Base-by-base conservation (phyloP, 108 stramenopile species). In the Asterionellopsis glacialis region DNA sequence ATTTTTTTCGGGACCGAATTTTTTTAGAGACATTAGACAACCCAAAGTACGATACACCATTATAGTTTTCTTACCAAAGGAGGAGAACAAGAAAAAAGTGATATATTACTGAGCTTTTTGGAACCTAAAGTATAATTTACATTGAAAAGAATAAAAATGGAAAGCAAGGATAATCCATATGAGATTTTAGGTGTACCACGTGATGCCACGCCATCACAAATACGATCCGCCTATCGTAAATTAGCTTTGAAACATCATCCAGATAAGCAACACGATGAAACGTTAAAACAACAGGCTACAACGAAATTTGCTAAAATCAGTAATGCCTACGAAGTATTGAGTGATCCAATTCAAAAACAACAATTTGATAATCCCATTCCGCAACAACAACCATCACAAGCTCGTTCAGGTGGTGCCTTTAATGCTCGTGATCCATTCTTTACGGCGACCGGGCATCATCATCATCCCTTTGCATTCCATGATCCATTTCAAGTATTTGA, bases 311-410 rank as follows among this genome's bases (percentile, higher is more conserved):
- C 86, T 39, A 65, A 87, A 55, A 84, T 94, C 26, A 72, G 72
- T 39, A 89, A 93, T 53, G 94, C 94, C 19, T 95, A 95, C 70
- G 95, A 96, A 61, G 76, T 96, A 1, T 64, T 96, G 12, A 72
- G 79, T 42, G 91, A 96, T 69, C 52, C 74, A 40, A 62, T 68
- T 14, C 81, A 86, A 54, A 72, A 84, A 11, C 75, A 61, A 21
- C 57, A 86, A 49, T 93, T 86, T 59, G 95, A 96, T 33, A 53
- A 9, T 1, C 13, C 43, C 59, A 21, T 15, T 6, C 51, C 18
- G 21, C 51, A 51, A 11, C 33, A 64, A 13, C 51, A 52, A 26
- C 38, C 26, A 39, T 19, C 51, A 16, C 23, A 53, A 10, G 33
- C 16, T n/a, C 39, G 16, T 22, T 9, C 26, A 54, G 22, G 51